phyloP scores from a whole-genome alignment of 2,329 filamentous ascomycete genomes.

The Zopfia rhizophila region DNA sequence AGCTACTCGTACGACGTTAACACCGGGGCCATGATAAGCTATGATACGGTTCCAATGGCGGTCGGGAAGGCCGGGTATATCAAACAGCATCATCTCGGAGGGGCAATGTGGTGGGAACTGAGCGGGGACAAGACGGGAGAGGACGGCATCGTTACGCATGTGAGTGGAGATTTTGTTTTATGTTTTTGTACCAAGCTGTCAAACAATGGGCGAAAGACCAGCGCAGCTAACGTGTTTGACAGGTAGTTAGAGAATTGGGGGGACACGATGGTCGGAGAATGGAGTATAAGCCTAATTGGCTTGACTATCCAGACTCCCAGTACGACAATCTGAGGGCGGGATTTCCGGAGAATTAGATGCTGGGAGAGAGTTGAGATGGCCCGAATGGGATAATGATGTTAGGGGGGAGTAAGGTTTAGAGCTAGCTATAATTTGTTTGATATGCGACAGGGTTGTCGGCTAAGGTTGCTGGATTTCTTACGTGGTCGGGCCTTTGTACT shows the following conservation, averaged over 20 bases:
- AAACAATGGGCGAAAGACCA: constrained; percentile 8
- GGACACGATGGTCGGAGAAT: constrained; percentile 54
- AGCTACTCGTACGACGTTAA: constrained; percentile 79
- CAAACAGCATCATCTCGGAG: constrained; percentile 73
- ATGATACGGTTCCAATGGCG: constrained; percentile 75
- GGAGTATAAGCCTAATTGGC: constrained; percentile 59
- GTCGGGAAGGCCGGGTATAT: constrained; percentile 78
- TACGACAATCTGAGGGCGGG: constrained; percentile 64
- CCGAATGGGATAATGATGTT: constrained; percentile 1
- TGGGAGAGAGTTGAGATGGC: neutral
- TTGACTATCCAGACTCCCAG: constrained; percentile 63
- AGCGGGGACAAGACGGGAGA: constrained; percentile 75
- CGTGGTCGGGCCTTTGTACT: too few species aligned
- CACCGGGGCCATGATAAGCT: constrained; percentile 76
- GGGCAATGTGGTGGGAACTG: constrained; percentile 98
- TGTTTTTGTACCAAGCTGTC: constrained; percentile 11
- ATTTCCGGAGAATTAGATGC: constrained; percentile 48
- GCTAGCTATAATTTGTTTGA: constrained; percentile 11
- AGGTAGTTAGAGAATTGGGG: constrained; percentile 54
- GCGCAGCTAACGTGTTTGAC: constrained; percentile 9
- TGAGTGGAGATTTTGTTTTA: constrained; percentile 29
- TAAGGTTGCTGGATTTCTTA: too few species aligned
- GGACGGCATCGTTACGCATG: constrained; percentile 69
- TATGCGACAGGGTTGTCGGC: constrained; percentile 4
- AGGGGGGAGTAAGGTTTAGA: neutral